Evolutionary conservation across 2,329 filamentous ascomycete genomes (phyloP).

Genomic region (Monosporascus sp.): DNA sequence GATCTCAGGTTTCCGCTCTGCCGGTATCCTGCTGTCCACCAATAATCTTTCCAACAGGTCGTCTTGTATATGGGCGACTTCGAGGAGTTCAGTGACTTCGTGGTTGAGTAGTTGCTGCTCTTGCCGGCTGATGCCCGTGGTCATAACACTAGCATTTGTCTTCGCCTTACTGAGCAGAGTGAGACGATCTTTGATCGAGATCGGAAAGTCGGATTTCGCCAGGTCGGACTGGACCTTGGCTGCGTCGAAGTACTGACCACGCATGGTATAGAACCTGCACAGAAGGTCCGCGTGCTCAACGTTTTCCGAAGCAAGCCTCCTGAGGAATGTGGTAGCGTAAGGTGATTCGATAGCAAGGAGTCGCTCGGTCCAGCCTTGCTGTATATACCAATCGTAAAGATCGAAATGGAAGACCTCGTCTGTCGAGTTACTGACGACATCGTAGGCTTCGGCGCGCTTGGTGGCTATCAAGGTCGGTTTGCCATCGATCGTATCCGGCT

Average conservation of each 20-base stretch:
- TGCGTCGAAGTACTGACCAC: constrained; percentile 77
- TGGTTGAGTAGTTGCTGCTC: constrained; percentile 81
- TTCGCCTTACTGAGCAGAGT: constrained; percentile 86
- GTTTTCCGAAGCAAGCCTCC: constrained; percentile 66
- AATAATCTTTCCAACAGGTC: constrained; percentile 77
- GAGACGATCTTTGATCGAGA: constrained; percentile 80
- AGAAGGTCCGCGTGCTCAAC: constrained; percentile 81
- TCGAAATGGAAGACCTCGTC: constrained; percentile 95
- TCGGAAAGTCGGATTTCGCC: constrained; percentile 72
- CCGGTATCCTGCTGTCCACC: constrained; percentile 63
- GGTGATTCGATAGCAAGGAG: constrained; percentile 79
- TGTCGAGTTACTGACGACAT: constrained; percentile 78
- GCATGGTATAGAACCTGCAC: constrained; percentile 87
- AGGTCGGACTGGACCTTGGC: constrained; percentile 80
- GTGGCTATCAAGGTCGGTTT: constrained; percentile 69
- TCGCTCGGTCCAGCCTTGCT: constrained; percentile 76
- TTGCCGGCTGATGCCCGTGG: constrained; percentile 69
- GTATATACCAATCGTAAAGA: constrained; percentile 96
- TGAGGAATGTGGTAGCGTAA: constrained; percentile 80
- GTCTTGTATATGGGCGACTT: constrained; percentile 92
- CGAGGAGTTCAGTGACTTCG: constrained; percentile 77
- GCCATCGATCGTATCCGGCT: constrained; percentile 73
- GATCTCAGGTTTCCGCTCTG: constrained; percentile 59
- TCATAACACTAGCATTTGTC: constrained; percentile 83
- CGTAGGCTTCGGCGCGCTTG: constrained; percentile 82